Base-by-base conservation (phyloP, 2,329 filamentous ascomycete genomes). In the Nemania diffusa region DNA sequence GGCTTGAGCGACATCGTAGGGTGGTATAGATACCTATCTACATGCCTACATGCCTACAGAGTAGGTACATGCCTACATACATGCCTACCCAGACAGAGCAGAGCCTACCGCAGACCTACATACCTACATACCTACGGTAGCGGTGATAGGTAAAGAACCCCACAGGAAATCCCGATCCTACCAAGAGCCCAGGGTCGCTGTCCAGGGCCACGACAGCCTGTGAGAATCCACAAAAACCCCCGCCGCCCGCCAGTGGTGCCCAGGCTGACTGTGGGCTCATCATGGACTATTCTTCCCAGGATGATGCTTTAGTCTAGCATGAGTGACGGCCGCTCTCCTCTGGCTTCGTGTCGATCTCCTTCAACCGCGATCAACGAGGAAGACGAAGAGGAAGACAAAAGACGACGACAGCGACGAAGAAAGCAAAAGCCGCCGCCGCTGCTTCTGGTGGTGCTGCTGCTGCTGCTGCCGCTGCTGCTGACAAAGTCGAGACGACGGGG, bases 151-250 rank as follows among this genome's bases (percentile, higher is more conserved):
- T n/a, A 46, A 46, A 55, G 6, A 46, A 62, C 59, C 59, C 59
- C 59, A 62, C 59, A 55, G 24, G 50, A 55, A 34, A 55, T 56
- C 46, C 64, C 48, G 48, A 62, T 62, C 53, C 64, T 58, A 53
- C 64, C 46, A n/a, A 62, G 51, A 27, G 51, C 26, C 46, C 32
- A 57, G 64, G 58, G 52, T n/a, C n/a, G n/a, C 58, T 11, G 56
- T n/a, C 48, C 40, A 64, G 37, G 55, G 60, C 64, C 64, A 57
- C 50, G 59, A 67, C 61, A 51, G 34, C 52, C 57, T 65, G 64
- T 40, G 50, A 46, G 64, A 69, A 57, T 62, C 67, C 67, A 67
- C 67, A 69, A 69, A 67, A 67, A 37, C 62, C 67, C 67, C 67
- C 67, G 61, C 67, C 52, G 58, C 65, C 57, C 67, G 51, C 64